Evolutionary conservation across 2,329 filamentous ascomycete genomes (phyloP), one percentile per base, ranked within the genome.

Genomic region (Pyrenochaeta sp.): DNA sequence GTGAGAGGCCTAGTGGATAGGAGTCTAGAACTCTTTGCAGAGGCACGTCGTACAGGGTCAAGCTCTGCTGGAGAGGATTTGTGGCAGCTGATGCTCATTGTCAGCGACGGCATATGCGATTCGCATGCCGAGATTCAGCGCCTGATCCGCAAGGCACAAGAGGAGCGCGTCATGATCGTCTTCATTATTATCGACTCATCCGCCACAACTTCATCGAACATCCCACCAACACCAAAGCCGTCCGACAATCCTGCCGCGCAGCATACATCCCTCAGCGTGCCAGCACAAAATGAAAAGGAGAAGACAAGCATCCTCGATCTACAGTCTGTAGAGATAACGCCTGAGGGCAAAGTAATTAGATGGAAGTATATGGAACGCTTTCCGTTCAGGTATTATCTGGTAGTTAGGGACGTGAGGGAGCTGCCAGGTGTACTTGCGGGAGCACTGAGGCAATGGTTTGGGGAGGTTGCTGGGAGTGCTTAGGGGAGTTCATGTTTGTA

Each of bases 151-250:
- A 90, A 94, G 78, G 94, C 95, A 0, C 88, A 93, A 72, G 93
- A 97, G 77, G 92, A 97, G 79, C 85, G 93, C 15, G 96, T 99
- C 74, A 97, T 99, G 92, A 89, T 98, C 62, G 94, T 99, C 5
- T 99, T 99, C 77, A 92, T 99, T 69, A 91, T 99, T 71, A 92
- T 99, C 73, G 95, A 99, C 81, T 83, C 87, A 44, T 73, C 69
- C 0, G 66, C 74, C 3, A 61, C 68, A 3, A 45, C 58, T 6
- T 47, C 54, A 8, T 42, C 57, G 2, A 54, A 56, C n/a, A 49
- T 44, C 22, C 58, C 54, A 8, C 49, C 65, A 3, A 49, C 48
- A 1, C 52, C 58, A 5, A 30, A 27, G 37, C 52, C 43, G 1
- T 58, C 54, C 2, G 56, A 58, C 8, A 36, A 55, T 9, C 46